A percentile compares a stretch with the other conserved stretches of the same genome.
These are phyloP conservation scores for Heracleum sosnowskyi DNA, from an alignment of 129 eudicot genomes.

Conservation along the genomic window DNA sequence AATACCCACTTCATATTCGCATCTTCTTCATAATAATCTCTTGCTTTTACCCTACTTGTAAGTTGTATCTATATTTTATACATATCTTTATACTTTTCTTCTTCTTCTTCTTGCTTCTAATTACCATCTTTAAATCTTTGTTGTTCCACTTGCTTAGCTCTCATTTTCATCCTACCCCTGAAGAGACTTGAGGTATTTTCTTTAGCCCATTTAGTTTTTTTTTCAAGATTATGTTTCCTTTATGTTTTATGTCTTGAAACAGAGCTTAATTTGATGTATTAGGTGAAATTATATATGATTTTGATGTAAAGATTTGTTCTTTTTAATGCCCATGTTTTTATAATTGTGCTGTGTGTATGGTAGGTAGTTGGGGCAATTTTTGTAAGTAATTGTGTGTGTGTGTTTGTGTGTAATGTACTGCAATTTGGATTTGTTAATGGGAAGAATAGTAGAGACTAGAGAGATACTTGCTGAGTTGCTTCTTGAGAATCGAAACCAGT, in stretches of 20 bases:
- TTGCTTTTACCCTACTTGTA: background rate
- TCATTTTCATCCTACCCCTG: background rate
- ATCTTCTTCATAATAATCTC: conserved; percentile 3
- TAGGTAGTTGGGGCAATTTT: background rate
- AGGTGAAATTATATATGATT: background rate
- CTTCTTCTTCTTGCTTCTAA: background rate
- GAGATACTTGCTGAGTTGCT: background rate
- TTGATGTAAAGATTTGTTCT: background rate
- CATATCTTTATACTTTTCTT: background rate
- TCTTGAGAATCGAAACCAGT: background rate
- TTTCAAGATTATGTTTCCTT: background rate
- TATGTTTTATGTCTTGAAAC: background rate
- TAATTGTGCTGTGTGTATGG: background rate
- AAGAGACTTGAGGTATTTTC: conserved; percentile 4
- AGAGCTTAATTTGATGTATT: background rate
- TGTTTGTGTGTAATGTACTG: background rate
- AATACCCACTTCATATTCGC: background rate
- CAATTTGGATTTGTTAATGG: background rate
- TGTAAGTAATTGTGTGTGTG: background rate
- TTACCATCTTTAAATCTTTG: background rate
- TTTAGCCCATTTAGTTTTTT: background rate
- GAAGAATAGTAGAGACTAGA: background rate
- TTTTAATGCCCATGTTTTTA: background rate
- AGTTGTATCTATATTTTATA: background rate
- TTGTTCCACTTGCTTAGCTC: background rate